Evolutionary conservation across 176 grass and related monocot genomes (phyloP).

Genomic region (Aegilops longissima): DNA sequence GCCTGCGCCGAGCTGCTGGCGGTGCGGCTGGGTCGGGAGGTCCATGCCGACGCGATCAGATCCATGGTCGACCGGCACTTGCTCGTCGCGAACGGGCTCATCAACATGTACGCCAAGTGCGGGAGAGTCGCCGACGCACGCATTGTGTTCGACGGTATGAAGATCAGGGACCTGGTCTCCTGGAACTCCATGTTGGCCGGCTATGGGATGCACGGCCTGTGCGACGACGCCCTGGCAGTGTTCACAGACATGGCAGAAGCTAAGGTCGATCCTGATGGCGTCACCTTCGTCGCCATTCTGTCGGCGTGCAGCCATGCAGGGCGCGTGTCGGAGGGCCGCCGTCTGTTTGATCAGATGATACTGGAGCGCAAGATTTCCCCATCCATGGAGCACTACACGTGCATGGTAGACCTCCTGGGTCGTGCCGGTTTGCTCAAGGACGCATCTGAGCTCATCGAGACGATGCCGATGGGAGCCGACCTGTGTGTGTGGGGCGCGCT

Average conservation of each 20-base stretch:
- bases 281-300: conserved; percentile 48
- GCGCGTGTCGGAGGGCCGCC: conserved; percentile 43
- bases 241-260: conserved; percentile 31
- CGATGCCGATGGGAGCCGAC: conserved; percentile 50
- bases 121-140: conserved; percentile 24
- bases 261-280: conserved; percentile 27
- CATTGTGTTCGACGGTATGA: conserved; percentile 38
- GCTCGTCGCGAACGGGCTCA: conserved; percentile 39
- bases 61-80: conserved; percentile 15
- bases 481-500: conserved; percentile 57
- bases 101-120: conserved; percentile 59
- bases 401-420: conserved; percentile 65
- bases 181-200: conserved; percentile 66
- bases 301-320: conserved; percentile 52
- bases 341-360: conserved; percentile 54
- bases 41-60: conserved; percentile 45
- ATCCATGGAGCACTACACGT: conserved; percentile 65
- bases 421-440: conserved; percentile 55
- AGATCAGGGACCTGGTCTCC: conserved; percentile 54
- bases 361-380: conserved; percentile 30
- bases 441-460: conserved; percentile 28
- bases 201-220: conserved; percentile 53
- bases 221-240: conserved; percentile 43
- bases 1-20: conserved; percentile 42
- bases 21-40: conserved; percentile 43